These are phyloP conservation scores for Citrus cavaleriei DNA, from an alignment of 345 rosid species.

Conservation along the genomic window DNA sequence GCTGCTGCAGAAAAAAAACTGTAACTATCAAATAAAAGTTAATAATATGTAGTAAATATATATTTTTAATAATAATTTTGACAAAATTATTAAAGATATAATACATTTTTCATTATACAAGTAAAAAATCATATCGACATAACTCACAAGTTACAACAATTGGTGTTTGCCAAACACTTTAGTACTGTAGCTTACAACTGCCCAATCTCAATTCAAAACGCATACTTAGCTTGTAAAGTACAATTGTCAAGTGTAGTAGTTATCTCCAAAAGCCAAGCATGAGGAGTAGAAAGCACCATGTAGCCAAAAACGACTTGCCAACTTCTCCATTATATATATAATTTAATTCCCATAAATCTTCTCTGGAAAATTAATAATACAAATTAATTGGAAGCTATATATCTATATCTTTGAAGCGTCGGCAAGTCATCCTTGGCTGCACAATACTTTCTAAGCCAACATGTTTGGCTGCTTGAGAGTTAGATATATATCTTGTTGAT, in stretches of 20 bases:
- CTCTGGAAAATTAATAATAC: background rate
- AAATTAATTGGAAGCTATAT: background rate
- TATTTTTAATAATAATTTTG: no score
- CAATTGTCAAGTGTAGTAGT: background rate
- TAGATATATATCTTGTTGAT: background rate
- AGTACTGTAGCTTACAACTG: rapidly evolving
- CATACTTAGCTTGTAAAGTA: no score
- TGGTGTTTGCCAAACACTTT: no score
- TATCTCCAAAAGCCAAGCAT: conserved; percentile 33
- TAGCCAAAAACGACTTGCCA: conserved; percentile 52
- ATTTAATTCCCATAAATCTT: background rate
- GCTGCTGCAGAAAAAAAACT: rapidly evolving
- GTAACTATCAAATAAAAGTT: rapidly evolving
- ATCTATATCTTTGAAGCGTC: conserved; percentile 1
- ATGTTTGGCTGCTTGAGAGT: conserved; percentile 27
- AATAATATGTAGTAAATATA: no score
- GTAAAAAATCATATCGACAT: no score
- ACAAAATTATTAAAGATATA: no score
- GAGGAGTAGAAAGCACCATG: conserved; percentile 38
- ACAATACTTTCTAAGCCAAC: conserved; percentile 24
- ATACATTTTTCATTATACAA: no score
- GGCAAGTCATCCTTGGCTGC: conserved; percentile 76
- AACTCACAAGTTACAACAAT: rapidly evolving
- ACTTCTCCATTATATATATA: background rate
- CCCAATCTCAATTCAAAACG: rapidly evolving